These are phyloP conservation scores for Hydrangea macrophylla DNA, from an alignment of 148 eudicot species.

Conservation along the genomic window DNA sequence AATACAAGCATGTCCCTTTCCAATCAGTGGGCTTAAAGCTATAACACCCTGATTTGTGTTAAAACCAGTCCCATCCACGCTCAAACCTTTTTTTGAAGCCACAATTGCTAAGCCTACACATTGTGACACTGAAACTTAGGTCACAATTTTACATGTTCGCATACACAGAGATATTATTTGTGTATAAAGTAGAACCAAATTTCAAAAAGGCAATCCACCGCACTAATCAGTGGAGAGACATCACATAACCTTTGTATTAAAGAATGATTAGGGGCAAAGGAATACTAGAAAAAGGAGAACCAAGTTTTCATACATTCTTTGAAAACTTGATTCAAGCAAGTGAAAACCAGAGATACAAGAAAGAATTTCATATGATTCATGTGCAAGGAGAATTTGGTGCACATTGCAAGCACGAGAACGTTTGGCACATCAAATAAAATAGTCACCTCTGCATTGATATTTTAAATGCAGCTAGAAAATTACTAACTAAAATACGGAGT, in stretches of 20 bases:
- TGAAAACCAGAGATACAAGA: no score
- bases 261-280: neutral
- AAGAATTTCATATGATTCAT: no score
- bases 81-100: neutral
- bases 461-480: no score
- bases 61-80: neutral
- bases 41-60: neutral
- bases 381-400: no score
- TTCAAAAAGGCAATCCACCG: conserved; percentile 20
- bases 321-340: no score
- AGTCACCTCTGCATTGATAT: no score
- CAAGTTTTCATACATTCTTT: no score
- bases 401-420: no score
- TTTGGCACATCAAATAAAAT: no score
- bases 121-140: conserved; percentile 4
- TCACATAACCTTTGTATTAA: conserved; percentile 10
- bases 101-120: conserved; percentile 17
- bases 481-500: no score
- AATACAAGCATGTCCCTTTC: neutral
- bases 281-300: neutral
- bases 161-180: neutral
- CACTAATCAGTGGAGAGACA: conserved; percentile 30
- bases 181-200: neutral
- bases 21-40: conserved; percentile 18
- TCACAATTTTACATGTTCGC: neutral